Evolutionary conservation across 1,284 basidiomycete genomes (phyloP).

Genomic region (Hymenochaete sp.): DNA sequence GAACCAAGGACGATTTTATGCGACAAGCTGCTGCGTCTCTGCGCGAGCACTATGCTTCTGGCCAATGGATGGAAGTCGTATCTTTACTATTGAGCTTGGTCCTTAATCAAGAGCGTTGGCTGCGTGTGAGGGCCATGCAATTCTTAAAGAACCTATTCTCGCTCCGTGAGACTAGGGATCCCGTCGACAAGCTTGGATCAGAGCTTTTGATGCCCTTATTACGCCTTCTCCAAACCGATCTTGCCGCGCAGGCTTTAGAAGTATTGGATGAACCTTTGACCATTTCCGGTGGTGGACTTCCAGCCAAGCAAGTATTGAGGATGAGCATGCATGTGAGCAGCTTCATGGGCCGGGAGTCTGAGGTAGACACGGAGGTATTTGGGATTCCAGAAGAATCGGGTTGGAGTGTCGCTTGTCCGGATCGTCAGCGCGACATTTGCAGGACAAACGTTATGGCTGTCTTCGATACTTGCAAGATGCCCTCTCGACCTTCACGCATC

Average conservation of each 20-base stretch:
- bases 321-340: constrained; percentile 70
- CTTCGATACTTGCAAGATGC: constrained; percentile 73
- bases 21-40: constrained; percentile 82
- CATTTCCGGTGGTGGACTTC: constrained; percentile 65
- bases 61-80: constrained; percentile 68
- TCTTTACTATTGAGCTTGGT: constrained; percentile 79
- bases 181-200: constrained; percentile 68
- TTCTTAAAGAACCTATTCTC: constrained; percentile 86
- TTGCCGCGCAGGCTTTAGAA: constrained; percentile 80
- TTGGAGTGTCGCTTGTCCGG: constrained; percentile 73
- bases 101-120: constrained; percentile 79
- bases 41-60: constrained; percentile 69
- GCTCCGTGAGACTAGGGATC: constrained; percentile 70
- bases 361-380: constrained; percentile 64
- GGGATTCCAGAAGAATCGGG: constrained; percentile 75
- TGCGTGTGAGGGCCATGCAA: constrained; percentile 77
- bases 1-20: constrained; percentile 90
- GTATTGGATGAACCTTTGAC: constrained; percentile 85
- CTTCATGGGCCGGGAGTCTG: constrained; percentile 33
- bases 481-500: constrained; percentile 64
- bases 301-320: constrained; percentile 76
- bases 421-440: constrained; percentile 53
- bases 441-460: constrained; percentile 74
- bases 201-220: constrained; percentile 88
- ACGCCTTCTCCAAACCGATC: constrained; percentile 76